Conservation (phyloP, 1,139 yeast genomes). For the Saccharomyces hybrid region DNA sequence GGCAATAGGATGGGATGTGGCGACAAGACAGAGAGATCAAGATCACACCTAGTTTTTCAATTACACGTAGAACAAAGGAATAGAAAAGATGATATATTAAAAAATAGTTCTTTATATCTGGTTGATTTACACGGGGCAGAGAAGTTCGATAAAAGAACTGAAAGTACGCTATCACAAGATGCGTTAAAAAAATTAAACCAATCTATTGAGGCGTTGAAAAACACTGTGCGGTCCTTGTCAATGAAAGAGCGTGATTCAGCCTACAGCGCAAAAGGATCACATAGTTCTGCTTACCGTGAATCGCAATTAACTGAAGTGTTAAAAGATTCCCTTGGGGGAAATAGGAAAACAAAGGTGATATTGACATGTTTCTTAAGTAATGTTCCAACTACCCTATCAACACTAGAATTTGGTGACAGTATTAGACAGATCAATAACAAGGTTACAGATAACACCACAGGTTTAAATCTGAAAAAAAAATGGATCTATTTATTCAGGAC, state of each 20-base stretch:
- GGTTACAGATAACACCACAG: conserved; percentile 58
- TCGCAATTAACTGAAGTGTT: conserved; percentile 76
- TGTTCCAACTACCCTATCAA: conserved; percentile 64
- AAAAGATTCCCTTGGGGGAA: conserved; percentile 84
- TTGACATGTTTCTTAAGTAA: conserved; percentile 64
- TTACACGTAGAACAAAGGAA: conserved; percentile 57
- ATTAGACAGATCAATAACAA: conserved; percentile 66
- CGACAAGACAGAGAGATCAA: conserved; percentile 56
- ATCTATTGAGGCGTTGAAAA: conserved; percentile 70
- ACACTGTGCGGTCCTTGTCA: conserved; percentile 72
- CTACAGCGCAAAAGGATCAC: conserved; percentile 26
- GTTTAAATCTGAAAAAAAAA: conserved; percentile 50
- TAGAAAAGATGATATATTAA: conserved; percentile 28
- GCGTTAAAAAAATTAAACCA: conserved; percentile 82
- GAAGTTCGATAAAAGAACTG: conserved; percentile 77
- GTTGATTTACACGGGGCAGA: conserved; percentile 91
- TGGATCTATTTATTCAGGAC: conserved; percentile 40
- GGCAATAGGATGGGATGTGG: conserved; percentile 45
- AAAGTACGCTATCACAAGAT: conserved; percentile 64
- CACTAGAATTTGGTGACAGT: conserved; percentile 72
- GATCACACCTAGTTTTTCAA: conserved; percentile 78
- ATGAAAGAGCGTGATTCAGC: conserved; percentile 40
- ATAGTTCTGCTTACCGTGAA: conserved; percentile 74
- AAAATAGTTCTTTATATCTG: conserved; percentile 42
- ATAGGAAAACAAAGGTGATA: conserved; percentile 71